phyloP scores from a whole-genome alignment of 352 stramenopile species.

The Phytopythium aichiense region DNA sequence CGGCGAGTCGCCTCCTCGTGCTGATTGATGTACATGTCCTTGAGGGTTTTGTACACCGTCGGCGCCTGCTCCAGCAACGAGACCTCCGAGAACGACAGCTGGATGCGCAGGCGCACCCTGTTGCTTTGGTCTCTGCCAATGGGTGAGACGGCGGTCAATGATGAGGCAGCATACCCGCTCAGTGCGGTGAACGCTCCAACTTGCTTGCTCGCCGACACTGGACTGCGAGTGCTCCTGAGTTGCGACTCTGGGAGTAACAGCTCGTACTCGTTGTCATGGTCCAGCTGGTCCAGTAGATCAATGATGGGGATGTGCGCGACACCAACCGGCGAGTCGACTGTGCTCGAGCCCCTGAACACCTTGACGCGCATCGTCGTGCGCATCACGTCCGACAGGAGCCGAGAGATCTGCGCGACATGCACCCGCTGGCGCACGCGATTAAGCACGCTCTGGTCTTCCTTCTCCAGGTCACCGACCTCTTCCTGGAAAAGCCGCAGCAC shows the following conservation, averaged over 20 bases:
- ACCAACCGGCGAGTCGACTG: constrained; percentile 47
- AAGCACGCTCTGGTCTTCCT: constrained; percentile 46
- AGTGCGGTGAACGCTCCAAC: background rate
- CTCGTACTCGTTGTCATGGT: constrained; percentile 57
- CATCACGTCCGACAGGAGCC: constrained; percentile 66
- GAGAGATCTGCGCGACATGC: constrained; percentile 46
- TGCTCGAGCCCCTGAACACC: constrained; percentile 51
- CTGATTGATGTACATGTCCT: constrained; percentile 54
- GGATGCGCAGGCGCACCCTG: constrained; percentile 42
- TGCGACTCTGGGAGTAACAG: constrained; percentile 26
- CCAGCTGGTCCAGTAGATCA: constrained; percentile 59
- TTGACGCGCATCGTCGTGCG: constrained; percentile 46
- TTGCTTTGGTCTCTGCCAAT: background rate
- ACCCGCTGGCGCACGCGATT: constrained; percentile 47
- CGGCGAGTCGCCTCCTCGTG: constrained; percentile 45
- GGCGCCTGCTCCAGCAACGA: constrained; percentile 63
- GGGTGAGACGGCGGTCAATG: background rate
- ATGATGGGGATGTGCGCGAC: constrained; percentile 57
- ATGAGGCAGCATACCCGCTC: background rate
- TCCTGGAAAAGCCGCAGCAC: constrained; percentile 56
- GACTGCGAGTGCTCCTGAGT: background rate
- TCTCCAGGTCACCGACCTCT: constrained; percentile 63
- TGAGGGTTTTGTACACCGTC: constrained; percentile 57
- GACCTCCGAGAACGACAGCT: constrained; percentile 52
- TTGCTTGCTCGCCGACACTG: background rate